Base-by-base conservation (phyloP, 2,329 filamentous ascomycete genomes). In the Coniochaeta prunicola region DNA sequence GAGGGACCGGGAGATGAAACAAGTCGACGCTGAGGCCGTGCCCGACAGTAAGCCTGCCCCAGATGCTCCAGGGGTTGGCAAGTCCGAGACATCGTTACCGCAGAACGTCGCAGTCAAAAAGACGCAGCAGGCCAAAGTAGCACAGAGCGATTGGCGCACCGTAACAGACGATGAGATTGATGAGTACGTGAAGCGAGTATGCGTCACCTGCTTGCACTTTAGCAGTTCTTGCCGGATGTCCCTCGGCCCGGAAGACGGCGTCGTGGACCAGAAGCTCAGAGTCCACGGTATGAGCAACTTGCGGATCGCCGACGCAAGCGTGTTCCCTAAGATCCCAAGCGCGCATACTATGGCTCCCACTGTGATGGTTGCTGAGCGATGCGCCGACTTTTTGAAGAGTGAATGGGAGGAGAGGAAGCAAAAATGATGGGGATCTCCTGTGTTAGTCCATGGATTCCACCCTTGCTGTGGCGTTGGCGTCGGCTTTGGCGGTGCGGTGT, bases 211-310 rank as follows among this genome's bases (percentile, higher is more conserved):
- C 30, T 66, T 71, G 15, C 76, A 78, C 42, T 73, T 74, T 15
- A 67, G 70, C 26, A 73, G 75, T 12, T 76, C 79, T 65, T 72
- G 77, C 61, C 73, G 73, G 9, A 73, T 73, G 61, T 70, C 71
- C 13, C 34, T 42, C 1, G 53, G 33, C 12, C 19, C 60, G 8
- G 10, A 19, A 24, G 59, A 61, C 1, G 66, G 67, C 3, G 67
- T 68, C 1, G 65, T 69, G 4, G 65, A 69, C 54, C 61, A 66
- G 53, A 38, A 48, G n/a, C 63, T 69, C 9, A 59, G 61, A 13
- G 66, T 69, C 19, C 61, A 64, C 48, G 67, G 67, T 1, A 28
- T 67, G 12, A 9, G 59, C 21, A 62, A 63, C 42, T 57, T 67
- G 57, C 60, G 66, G 28, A 56, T 66, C 21, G 64, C 66, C 5